These are phyloP conservation scores for Pterula multifida DNA, from an alignment of 1,284 basidiomycete species.

Conservation along the genomic window DNA sequence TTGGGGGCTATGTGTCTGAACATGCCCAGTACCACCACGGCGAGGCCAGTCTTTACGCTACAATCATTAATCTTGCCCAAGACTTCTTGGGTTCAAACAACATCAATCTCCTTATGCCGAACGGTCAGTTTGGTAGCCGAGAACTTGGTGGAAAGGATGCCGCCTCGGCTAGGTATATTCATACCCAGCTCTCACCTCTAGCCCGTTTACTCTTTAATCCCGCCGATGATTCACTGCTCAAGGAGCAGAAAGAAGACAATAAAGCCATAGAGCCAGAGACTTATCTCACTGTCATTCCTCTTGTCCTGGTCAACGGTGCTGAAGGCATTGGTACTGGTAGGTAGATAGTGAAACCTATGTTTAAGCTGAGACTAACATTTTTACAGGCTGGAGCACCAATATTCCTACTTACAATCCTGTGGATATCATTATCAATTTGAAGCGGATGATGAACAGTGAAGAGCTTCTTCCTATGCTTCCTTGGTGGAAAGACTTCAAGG, in stretches of 20 bases:
- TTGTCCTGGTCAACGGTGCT: conserved; percentile 88
- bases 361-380: conserved; percentile 4
- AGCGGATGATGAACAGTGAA: conserved; percentile 80
- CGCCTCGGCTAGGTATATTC: conserved; percentile 95
- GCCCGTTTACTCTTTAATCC: conserved; percentile 77
- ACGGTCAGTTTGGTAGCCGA: conserved; percentile 96
- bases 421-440: conserved; percentile 85
- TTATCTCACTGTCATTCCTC: conserved; percentile 86
- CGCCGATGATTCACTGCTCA: conserved; percentile 78
- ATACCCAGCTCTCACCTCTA: conserved; percentile 73
- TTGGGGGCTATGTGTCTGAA: conserved; percentile 91
- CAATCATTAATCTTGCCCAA: conserved; percentile 92
- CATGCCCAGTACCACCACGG: conserved; percentile 97
- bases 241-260: conserved; percentile 83
- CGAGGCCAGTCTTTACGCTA: conserved; percentile 76
- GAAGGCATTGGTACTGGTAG: conserved; percentile 96
- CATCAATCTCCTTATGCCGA: conserved; percentile 80
- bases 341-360: conserved; percentile 10
- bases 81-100: conserved; percentile 96
- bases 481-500: conserved; percentile 96
- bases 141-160: conserved; percentile 89
- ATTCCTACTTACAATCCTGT: conserved; percentile 91
- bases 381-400: conserved; percentile 87
- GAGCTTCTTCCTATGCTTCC: conserved; percentile 81
- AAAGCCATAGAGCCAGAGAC: conserved; percentile 87